Base-by-base conservation (phyloP, 2,329 filamentous ascomycete species). In the Xylaria sp. region DNA sequence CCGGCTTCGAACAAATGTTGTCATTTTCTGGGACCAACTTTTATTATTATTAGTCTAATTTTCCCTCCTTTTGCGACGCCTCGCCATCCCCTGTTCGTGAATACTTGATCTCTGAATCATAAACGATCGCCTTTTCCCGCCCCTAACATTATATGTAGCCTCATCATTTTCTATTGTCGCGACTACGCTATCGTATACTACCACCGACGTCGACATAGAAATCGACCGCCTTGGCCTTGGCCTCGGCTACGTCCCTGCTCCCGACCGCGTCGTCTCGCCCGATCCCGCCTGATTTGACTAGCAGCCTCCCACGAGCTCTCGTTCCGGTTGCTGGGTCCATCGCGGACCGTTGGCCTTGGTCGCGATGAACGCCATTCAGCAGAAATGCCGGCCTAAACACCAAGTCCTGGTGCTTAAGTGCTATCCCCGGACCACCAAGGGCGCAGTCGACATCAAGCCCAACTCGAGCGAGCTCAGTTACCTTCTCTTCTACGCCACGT, bases 381-480 rank as follows among this genome's bases (percentile, higher is more conserved):
- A 90, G 77, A 89, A 86, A 81, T 90, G 89, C 82, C 93, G 95
- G 69, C 95, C 96, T 33, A 98, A 98, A 85, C 96, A 99, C 83
- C 95, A 98, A 87, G 93, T 98, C 75, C 86, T 98, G 70, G 91
- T 98, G 74, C 88, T 98, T 73, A 98, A 97, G 84, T 98, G 95
- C 85, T 99, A 98, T 81, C 96, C 96, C 49, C 92, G 92, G 75
- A 94, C 93, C 72, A 93, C 93, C 73, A 98, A 98, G 83, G 94
- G 93, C 61, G 91, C 93, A 71, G 92, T 94, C 79, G 94, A 97
- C 77, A 94, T 97, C 78, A 97, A 95, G 83, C 94, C 96, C 54
- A 98, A 98, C 82, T 94, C 94, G 74, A 97, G 94, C 83, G 96
- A 99, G 85, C 89, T 99, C 72, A 97, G 94, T 82, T 98, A 98